These are phyloP conservation scores for Ceratocystis alfenasii DNA, from an alignment of 2,329 filamentous ascomycete species.

Conservation along the genomic window DNA sequence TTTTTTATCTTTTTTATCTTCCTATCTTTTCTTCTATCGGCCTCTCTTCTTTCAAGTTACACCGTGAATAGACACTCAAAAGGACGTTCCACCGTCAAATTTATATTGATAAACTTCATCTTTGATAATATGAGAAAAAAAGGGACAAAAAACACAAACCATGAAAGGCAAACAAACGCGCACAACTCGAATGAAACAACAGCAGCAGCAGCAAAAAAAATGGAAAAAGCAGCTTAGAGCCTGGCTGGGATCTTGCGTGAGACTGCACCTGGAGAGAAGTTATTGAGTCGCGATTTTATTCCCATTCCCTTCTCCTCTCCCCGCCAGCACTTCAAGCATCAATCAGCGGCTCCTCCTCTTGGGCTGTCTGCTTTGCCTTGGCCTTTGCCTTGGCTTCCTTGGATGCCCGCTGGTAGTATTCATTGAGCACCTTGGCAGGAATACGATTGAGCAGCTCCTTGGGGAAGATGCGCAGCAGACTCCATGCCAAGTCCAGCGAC, in stretches of 20 bases:
- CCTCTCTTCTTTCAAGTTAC: neutral
- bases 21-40: neutral
- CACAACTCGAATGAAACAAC: neutral
- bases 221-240: neutral
- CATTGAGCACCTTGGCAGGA: conserved; percentile 68
- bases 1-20: neutral
- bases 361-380: conserved; percentile 39
- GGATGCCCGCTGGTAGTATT: conserved; percentile 63
- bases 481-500: conserved; percentile 92
- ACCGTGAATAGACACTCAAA: neutral
- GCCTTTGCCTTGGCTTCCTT: conserved; percentile 52
- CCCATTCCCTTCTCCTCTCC: neutral
- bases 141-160: neutral
- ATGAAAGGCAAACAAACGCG: neutral
- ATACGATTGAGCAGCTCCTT: conserved; percentile 97
- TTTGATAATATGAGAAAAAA: conserved; percentile 4
- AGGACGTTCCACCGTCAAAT: neutral
- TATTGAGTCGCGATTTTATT: neutral
- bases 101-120: neutral
- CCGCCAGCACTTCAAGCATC: conserved; percentile 37
- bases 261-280: neutral
- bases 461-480: conserved; percentile 88
- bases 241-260: neutral
- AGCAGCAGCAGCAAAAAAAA: neutral
- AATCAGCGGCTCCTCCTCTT: conserved; percentile 47